Base-by-base conservation (phyloP, 495 filamentous ascomycete genomes). In the Bryoglossum gracile region DNA sequence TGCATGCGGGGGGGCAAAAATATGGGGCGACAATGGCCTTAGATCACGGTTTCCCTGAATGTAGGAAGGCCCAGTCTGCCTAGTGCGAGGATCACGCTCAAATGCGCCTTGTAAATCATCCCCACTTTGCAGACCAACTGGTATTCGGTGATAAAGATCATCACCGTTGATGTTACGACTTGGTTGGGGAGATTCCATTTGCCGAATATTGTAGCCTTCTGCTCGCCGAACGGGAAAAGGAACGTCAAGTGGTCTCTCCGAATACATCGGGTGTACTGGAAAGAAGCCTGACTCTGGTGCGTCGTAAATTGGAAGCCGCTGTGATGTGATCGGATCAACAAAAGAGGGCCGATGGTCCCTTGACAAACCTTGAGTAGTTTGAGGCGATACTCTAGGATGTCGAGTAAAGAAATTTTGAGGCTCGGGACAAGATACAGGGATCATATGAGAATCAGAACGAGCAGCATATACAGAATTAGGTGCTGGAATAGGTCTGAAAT, bases 361-460 rank as follows among this genome's bases (percentile, higher is more conserved):
- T 19, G 21, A 53, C 46, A 56, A 50, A 56, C 49, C 50, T 56
- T 56, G 57, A 50, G 23, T 50, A 41, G 53, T 33, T 17, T 56
- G 53, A 35, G 43, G 38, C 13, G 22, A 14, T 17, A 45, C 13
- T 21, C 30, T 35, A 16, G 49, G 41, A 38, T 32, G 49, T 39
- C 35, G 49, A 43, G n/a, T 13, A 53, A 53, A 26, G 22, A 47
- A 53, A 46, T 55, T 18, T 33, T 42, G 32, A 32, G 41, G 30
- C 17, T 56, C 48, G 53, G 43, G 18, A 48, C 49, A 51, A 10
- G 57, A 56, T 10, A 39, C 14, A 13, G 53, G 42, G 14, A 44
- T 48, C 25, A 54, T 49, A 59, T 59, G 53, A 60, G 57, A 60
- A 53, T 60, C 49, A 46, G 46, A 18, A 44, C 24, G 36, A 16